Evolutionary conservation across 257 asterid species (phyloP), one percentile per base, ranked within the genome.

Genomic region (Primulina tabacum): DNA sequence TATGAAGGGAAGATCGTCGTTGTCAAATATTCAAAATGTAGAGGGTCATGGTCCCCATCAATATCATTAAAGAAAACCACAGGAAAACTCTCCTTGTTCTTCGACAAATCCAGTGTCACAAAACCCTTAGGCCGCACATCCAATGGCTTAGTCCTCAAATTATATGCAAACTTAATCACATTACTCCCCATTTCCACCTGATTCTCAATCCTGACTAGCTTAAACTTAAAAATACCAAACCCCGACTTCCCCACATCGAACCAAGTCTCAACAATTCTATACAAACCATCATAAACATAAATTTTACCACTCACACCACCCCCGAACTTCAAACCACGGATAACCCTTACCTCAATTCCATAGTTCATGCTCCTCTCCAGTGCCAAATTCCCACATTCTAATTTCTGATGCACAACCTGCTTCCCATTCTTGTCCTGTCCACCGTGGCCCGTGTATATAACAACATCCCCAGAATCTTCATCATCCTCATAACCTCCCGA

Each of bases 401-500:
- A 79, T 74, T 77, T 85, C 89, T 92, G 98, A 71, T 86, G 86
- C 92, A 77, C 57, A 59, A 81, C 86, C 83, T 89, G 96, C 71
- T 68, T 61, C 37, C 75, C 69, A 35, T 79, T 24, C 78, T 87
- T 86, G 73, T 89, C 96, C 86, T 92, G 97, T 30, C 97, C 97
- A 12, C 97, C 97, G 16, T 90, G 96, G 30, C 97, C 97, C 0
- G 96, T 86, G 43, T 89, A 92, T 10, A 92, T 76, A n/a, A 87
- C 80, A 78, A 78, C 87, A 61, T 82, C 90, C 32, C 96, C 98
- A 0, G 87, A 71, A 74, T 92, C 98, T 53, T 82, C 93, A 62
- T 92, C 96, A 11, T 92, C 98, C 79, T 92, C 98, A 17, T 92
- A 92, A 11, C 98, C 98, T 14, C 96, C 98, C 0, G 96, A 89